Evolutionary conservation across 805 yeast genomes (phyloP), one percentile per base, ranked within the genome.

Genomic region (Zygoascus ofunaensis): DNA sequence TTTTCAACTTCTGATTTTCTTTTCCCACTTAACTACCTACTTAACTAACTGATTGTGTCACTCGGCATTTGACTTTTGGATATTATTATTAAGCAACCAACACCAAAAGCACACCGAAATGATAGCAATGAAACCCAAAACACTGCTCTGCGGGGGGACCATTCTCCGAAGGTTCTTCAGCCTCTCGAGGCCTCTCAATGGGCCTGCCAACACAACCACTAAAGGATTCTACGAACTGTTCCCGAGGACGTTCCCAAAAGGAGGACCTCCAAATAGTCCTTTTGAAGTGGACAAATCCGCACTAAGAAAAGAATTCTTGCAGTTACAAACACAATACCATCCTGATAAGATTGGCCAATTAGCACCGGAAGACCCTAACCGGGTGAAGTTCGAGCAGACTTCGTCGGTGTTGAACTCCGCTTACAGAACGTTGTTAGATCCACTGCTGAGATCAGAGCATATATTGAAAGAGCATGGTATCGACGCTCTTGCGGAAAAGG

Each of bases 301-400:
- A 15, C 69, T 90, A 39, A 73, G 94, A 42, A 73, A 77, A 46
- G 97, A 92, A 60, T 90, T 79, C 60, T 66, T 95, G 34, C 51
- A 56, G 5, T 65, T 87, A 24, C 97, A 90, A 61, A 74, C 82
- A 32, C 69, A 72, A 47, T 71, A 74, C 40, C 98, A 90, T 58
- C 98, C 98, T 0, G 98, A 90, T 44, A 64, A 68, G 70, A 48
- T 65, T 65, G 49, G 62, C 45, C 33, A 52, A 47, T 50, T 45
- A 39, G 52, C 46, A 34, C 56, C 53, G 4, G 42, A 37, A 19
- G 59, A 54, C 17, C 47, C 37, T 19, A 30, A 41, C 8, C 43
- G 55, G 30, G 59, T 58, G 34, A 56, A 50, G 39, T 53, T 53
- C 28, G 69, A 58, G 20, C 61, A 62, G 7, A 53, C 58, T 3